Conservation (phyloP, 306 rosid species). For the Acacia confusa region DNA sequence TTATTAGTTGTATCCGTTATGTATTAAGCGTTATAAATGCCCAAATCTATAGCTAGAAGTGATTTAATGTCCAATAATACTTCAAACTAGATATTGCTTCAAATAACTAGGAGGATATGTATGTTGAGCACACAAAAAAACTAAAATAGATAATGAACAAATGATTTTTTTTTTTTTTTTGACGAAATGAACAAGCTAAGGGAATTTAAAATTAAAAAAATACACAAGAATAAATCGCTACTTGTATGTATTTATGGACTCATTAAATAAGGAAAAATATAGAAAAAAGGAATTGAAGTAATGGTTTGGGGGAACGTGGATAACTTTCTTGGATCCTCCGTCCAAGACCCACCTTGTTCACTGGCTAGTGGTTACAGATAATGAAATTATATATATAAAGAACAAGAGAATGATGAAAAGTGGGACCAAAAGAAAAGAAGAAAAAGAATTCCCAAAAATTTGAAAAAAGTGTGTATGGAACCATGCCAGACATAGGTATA, state of each 20-base stretch:
- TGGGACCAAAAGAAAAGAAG: conserved; percentile 56
- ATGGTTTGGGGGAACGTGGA: conserved; percentile 42
- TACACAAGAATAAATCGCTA: neutral
- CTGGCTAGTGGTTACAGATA: conserved; percentile 20
- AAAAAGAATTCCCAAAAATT: conserved; percentile 59
- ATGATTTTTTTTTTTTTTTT: too few relatives aligned
- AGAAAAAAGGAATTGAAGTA: conserved; percentile 33
- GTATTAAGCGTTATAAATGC: too few relatives aligned
- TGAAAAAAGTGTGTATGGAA: conserved; percentile 53
- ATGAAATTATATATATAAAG: conserved; percentile 49
- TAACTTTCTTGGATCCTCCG: conserved; percentile 96
- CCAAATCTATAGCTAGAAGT: too few relatives aligned
- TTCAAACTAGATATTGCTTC: neutral
- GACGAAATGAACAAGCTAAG: too few relatives aligned
- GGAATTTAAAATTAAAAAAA: neutral
- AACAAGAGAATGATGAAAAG: conserved; percentile 98
- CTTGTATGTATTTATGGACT: neutral
- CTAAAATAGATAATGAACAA: too few relatives aligned
- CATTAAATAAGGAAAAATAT: neutral
- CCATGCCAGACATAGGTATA: conserved; percentile 76
- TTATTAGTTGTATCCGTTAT: too few relatives aligned
- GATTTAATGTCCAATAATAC: too few relatives aligned
- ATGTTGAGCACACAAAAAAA: too few relatives aligned
- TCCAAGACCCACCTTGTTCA: conserved; percentile 54
- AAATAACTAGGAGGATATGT: too few relatives aligned